These are phyloP conservation scores for Trichoderma lentiforme DNA, from an alignment of 2,329 filamentous ascomycete genomes.

Conservation along the genomic window DNA sequence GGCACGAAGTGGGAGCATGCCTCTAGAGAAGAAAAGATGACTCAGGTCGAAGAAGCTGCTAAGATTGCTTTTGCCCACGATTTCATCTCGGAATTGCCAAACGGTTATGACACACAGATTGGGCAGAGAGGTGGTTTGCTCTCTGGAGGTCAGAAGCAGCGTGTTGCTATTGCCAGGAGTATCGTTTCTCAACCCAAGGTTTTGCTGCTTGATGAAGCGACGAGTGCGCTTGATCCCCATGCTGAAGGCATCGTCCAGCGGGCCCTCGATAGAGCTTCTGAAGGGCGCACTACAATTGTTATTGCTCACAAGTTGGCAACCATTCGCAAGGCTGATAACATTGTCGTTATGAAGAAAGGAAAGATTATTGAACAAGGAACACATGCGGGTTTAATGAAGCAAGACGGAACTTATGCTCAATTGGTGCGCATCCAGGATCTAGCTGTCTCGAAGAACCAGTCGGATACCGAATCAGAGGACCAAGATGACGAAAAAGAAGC, in stretches of 20 bases:
- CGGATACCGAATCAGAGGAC: constrained; percentile 25
- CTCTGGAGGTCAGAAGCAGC: constrained; percentile 64
- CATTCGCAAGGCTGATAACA: constrained; percentile 58
- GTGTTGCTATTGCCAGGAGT: constrained; percentile 56
- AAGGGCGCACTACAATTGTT: constrained; percentile 58
- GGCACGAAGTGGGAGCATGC: constrained; percentile 39
- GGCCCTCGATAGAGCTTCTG: constrained; percentile 50
- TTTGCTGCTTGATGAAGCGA: constrained; percentile 65
- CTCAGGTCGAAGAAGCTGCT: constrained; percentile 45
- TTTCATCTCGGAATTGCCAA: constrained; percentile 47
- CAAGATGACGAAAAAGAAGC: constrained; percentile 22
- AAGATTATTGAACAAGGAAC: constrained; percentile 55
- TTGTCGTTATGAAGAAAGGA: constrained; percentile 59
- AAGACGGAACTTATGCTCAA: constrained; percentile 47
- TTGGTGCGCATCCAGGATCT: constrained; percentile 45
- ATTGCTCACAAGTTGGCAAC: constrained; percentile 59
- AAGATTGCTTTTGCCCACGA: constrained; percentile 49
- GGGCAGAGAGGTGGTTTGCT: constrained; percentile 62
- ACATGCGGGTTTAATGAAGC: constrained; percentile 50
- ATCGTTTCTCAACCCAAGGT: constrained; percentile 46
- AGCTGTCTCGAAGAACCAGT: constrained; percentile 25
- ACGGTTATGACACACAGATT: constrained; percentile 52
- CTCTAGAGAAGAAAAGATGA: constrained; percentile 40
- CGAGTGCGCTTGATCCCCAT: constrained; percentile 48
- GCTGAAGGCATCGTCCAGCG: constrained; percentile 49